Evolutionary conservation across 306 rosid species (phyloP), one percentile per base, ranked within the genome.

Genomic region (Inga leiocalycina): DNA sequence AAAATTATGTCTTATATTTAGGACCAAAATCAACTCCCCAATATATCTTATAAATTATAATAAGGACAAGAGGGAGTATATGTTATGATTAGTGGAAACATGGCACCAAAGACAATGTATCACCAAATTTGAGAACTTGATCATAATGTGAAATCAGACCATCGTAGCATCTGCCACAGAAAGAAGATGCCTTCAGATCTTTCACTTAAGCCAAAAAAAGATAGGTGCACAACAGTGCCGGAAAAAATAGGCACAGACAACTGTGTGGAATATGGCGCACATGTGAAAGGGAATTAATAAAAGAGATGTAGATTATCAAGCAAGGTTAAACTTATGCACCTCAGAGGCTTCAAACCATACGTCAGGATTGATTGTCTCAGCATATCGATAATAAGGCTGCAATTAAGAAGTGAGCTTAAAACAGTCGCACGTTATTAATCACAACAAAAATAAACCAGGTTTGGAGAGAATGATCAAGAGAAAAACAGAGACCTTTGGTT

Each of bases 261-360:
- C 41, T 72, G 61, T 8, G 10, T 54, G 49, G 41, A 51, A 48
- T 10, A 56, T 39, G 43, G 81, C 27, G 30, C 48, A 59, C 48
- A 22, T 37, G 45, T 13, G 46, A 71, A 64, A 27, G 5, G 19
- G 10, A 62, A 51, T 12, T 65, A 69, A 54, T 49, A 73, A 76
- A 83, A 22, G 15, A 43, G 67, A 74, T 22, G 14, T 39, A 65
- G 59, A 82, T 80, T 41, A 64, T 46, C 80, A 77, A 82, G 81
- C 65, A 52, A 49, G 61, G 59, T 20, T 17, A 72, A 75, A 71
- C 69, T 71, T 80, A 17, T 69, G 79, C 30, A 76, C 97, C 98
- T 92, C 97, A 65, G 89, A 84, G 62, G 98, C 89, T 62, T 92
- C 99, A 92, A 96, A 90, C 98, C 99, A 94, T 71, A 94, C 99